A percentile compares a stretch with the other conserved stretches of the same genome.
These are phyloP conservation scores for Protomyces inundatus DNA, from an alignment of 1,139 yeast species.

Conservation along the genomic window DNA sequence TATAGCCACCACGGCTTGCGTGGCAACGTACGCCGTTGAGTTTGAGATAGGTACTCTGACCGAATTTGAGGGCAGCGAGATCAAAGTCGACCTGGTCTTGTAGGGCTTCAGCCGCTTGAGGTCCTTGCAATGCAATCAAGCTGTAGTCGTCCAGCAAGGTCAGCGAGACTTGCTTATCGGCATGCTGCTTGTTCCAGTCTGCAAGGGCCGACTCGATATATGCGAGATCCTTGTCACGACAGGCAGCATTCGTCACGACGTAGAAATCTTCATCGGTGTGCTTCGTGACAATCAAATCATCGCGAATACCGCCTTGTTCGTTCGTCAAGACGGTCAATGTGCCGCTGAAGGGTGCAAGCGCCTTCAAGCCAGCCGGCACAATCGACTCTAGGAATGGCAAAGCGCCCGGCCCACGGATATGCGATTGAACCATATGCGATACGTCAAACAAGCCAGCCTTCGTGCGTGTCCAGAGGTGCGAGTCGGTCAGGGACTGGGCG, in stretches of 20 bases:
- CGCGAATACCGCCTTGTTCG: constrained; percentile 68
- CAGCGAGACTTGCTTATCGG: constrained; percentile 50
- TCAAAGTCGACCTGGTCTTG: constrained; percentile 59
- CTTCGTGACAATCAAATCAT: constrained; percentile 87
- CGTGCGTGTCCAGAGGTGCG: constrained; percentile 88
- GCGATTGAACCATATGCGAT: constrained; percentile 65
- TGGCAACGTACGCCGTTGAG: constrained; percentile 42
- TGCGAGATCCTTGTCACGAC: constrained; percentile 70
- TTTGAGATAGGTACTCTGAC: constrained; percentile 57
- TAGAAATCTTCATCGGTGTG: constrained; percentile 72
- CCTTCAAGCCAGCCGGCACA: constrained; percentile 75
- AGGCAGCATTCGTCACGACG: constrained; percentile 96
- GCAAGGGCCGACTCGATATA: constrained; percentile 55
- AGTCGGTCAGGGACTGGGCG: constrained; percentile 78
- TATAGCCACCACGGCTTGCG: constrained; percentile 88
- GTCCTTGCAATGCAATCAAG: constrained; percentile 75
- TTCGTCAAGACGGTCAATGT: constrained; percentile 77
- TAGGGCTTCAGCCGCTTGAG: constrained; percentile 62
- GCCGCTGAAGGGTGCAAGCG: constrained; percentile 54
- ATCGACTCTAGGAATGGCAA: constrained; percentile 65
- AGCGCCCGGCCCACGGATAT: constrained; percentile 62
- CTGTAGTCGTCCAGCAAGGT: constrained; percentile 61
- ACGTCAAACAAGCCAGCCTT: constrained; percentile 92
- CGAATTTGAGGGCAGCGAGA: constrained; percentile 63
- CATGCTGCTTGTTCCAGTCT: constrained; percentile 34